Conservation (phyloP, 2,329 filamentous ascomycete genomes). For the Trichoderma guizhouense region DNA sequence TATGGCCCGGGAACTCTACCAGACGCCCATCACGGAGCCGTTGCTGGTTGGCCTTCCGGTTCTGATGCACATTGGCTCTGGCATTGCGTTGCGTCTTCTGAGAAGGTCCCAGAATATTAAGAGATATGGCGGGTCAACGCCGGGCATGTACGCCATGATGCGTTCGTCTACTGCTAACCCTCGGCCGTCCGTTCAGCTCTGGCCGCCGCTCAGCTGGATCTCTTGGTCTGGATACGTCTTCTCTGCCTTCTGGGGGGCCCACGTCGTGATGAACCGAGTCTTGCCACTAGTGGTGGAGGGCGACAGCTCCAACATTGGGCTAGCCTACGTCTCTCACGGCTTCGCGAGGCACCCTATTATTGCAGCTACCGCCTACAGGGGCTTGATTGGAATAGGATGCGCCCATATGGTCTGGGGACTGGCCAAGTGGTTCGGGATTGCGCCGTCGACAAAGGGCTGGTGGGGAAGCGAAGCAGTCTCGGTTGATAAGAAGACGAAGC, state of each 20-base stretch:
- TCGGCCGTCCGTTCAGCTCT: conserved; percentile 38
- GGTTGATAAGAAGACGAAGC: conserved; percentile 49
- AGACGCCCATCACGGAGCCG: conserved; percentile 76
- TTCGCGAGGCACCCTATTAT: conserved; percentile 68
- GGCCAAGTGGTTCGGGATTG: conserved; percentile 73
- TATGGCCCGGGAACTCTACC: conserved; percentile 88
- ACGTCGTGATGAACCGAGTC: conserved; percentile 72
- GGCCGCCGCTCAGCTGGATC: conserved; percentile 70
- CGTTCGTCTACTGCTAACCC: conserved; percentile 27
- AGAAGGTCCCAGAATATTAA: conserved; percentile 67
- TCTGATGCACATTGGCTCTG: conserved; percentile 70
- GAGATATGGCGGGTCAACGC: conserved; percentile 70
- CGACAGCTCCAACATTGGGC: conserved; percentile 78
- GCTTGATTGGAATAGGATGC: conserved; percentile 63
- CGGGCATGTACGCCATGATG: conserved; percentile 44
- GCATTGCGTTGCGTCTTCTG: conserved; percentile 72
- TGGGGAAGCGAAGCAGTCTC: conserved; percentile 39
- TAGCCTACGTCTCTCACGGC: conserved; percentile 81
- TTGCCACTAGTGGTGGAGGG: conserved; percentile 76
- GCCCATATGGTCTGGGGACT: conserved; percentile 82
- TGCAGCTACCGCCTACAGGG: conserved; percentile 66
- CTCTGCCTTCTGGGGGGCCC: conserved; percentile 61
- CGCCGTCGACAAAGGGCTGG: conserved; percentile 54
- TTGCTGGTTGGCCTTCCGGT: conserved; percentile 74
- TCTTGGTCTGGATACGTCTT: conserved; percentile 71